Evolutionary conservation across 2,329 filamentous ascomycete species (phyloP), one percentile per base, ranked within the genome.

Genomic region (Ampelomyces quisqualis): DNA sequence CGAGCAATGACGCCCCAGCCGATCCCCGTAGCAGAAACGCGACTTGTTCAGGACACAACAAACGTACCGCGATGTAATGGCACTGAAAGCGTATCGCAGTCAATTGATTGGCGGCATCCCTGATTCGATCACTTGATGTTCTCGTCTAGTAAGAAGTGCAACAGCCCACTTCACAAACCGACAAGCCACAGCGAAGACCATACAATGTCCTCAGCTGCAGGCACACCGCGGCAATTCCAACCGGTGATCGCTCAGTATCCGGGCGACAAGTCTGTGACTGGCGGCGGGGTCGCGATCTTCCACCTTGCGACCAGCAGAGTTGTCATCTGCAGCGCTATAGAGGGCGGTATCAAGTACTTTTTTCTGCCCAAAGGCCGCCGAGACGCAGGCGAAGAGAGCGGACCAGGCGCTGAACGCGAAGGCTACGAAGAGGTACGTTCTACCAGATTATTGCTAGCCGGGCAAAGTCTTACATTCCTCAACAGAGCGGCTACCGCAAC

Each of bases 321-420:
- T 2, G 74, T 77, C 1, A 55, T 77, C 8, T 77, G 74, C 60
- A 73, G 70, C 45, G 71, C 74, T 42, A 56, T 55, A 10, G 62
- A 72, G 38, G 43, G 50, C 3, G 60, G 53, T 3, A 45, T 38
- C 15, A 55, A 58, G 17, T 72, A 72, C 50, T 76, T 67, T 53
- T 77, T 77, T 51, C 53, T 77, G 7, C 74, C 74, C 4, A 77
- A 77, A 48, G 74, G 75, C 2, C 60, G 74, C 4, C 57, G 70
- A 18, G 73, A 77, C 53, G 71, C 69, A 1, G 70, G 69, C 8
- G 75, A 77, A 48, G 68, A 70, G n/a, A 67, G 62, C 4, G 60
- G 56, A 1, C 41, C 43, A 7, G 73, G 70, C 0, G 75, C 74
- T 0, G 70, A 74, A 39, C 60, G 75, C 20, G 75, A 77, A 50